Conservation (phyloP, 2,329 filamentous ascomycete genomes). For the Cercospora sojina region DNA sequence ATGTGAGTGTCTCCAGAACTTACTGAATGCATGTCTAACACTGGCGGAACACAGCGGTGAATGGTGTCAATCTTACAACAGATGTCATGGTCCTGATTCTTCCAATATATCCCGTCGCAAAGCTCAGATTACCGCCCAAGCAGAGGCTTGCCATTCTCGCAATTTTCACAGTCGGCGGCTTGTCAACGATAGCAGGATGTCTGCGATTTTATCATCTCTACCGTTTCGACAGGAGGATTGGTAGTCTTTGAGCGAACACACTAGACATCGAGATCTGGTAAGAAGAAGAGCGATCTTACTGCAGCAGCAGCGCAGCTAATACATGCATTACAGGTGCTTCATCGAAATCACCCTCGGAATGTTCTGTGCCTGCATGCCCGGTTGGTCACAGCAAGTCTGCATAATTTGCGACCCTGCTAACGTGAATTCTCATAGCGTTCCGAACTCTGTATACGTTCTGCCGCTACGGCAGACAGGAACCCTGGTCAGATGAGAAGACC, state of each 20-base stretch:
- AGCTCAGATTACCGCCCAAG: neutral
- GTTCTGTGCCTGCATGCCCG: slow-evolving; percentile 8
- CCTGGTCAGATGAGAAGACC: neutral
- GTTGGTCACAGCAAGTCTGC: neutral
- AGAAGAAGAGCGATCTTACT: neutral
- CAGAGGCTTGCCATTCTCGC: slow-evolving; percentile 3
- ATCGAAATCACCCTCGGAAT: slow-evolving; percentile 3
- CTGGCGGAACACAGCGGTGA: neutral
- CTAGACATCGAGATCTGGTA: slow-evolving; percentile 1
- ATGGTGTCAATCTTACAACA: neutral
- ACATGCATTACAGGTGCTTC: neutral
- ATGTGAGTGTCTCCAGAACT: neutral
- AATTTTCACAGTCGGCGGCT: neutral
- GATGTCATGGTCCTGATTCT: slow-evolving; percentile 3
- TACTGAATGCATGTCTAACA: neutral
- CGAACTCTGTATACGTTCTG: neutral
- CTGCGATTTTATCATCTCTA: slow-evolving; percentile 3
- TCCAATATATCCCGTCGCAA: neutral
- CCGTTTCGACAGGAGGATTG: neutral
- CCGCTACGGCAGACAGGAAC: neutral
- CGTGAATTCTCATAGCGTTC: neutral
- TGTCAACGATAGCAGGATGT: slow-evolving; percentile 4
- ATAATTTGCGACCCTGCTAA: neutral
- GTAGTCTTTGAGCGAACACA: neutral
- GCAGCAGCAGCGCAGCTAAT: neutral